Conservation (phyloP, 768 basidiomycete genomes). For the Rhodotorula graminis region DNA sequence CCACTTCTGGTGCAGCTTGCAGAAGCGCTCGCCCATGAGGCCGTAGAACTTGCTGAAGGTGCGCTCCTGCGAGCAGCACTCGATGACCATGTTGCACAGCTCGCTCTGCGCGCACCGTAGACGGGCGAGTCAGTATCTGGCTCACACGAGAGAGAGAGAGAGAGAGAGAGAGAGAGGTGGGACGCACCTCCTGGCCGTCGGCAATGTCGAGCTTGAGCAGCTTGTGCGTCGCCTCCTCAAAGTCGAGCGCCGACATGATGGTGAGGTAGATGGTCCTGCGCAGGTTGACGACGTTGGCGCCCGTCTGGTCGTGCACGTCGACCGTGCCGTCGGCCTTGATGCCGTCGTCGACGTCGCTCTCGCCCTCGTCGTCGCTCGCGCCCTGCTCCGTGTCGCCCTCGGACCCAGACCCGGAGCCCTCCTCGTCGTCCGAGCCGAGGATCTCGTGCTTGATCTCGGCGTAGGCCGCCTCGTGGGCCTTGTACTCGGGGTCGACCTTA, state of each 20-base stretch:
- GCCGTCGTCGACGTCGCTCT: conserved; percentile 56
- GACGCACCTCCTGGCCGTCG: conserved; percentile 84
- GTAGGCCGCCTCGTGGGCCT: conserved; percentile 92
- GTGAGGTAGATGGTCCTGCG: conserved; percentile 91
- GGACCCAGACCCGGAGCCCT: conserved; percentile 52
- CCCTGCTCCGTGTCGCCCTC: conserved; percentile 56
- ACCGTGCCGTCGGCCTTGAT: conserved; percentile 65
- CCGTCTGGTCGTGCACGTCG: conserved; percentile 89
- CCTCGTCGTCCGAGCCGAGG: conserved; percentile 62
- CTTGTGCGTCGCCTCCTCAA: conserved; percentile 97
- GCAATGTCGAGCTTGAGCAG: conserved; percentile 83
- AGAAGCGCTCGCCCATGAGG: conserved; percentile 89
- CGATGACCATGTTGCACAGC: conserved; percentile 96
- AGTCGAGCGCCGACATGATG: conserved; percentile 63
- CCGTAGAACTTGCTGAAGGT: conserved; percentile 98
- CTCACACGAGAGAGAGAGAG: not conserved
- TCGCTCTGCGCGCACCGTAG: conserved; percentile 61
- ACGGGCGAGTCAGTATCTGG: not conserved
- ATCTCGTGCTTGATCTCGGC: conserved; percentile 86
- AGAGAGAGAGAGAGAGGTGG: not conserved
- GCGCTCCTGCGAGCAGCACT: conserved; percentile 99
- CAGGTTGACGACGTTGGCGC: conserved; percentile 91
- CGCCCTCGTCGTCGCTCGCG: conserved; percentile 51
- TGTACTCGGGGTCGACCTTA: conserved; percentile 81
- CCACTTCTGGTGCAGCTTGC: conserved; percentile 93